These are phyloP conservation scores for Terfezia claveryi DNA, from an alignment of 495 filamentous ascomycete genomes.

Conservation along the genomic window DNA sequence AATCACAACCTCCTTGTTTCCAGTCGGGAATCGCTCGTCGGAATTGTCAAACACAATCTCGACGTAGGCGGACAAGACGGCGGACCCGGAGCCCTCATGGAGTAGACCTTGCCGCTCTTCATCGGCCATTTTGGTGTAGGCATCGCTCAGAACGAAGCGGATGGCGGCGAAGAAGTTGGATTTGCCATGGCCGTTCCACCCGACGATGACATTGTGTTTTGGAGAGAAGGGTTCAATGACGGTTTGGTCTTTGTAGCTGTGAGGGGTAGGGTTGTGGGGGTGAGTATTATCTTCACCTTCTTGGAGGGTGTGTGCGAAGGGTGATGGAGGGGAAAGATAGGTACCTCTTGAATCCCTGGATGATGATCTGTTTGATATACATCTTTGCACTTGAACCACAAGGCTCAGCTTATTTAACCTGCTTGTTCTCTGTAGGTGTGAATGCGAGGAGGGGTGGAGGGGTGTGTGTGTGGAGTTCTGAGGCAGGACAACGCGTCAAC, in stretches of 20 bases:
- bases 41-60: constrained; percentile 98
- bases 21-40: constrained; percentile 88
- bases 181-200: constrained; percentile 96
- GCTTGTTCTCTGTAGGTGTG: no score
- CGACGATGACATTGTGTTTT: constrained; percentile 96
- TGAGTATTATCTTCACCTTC: background rate
- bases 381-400: constrained; percentile 27
- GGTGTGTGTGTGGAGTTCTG: no score
- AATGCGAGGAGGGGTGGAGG: no score
- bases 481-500: no score
- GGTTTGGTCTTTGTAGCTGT: constrained; percentile 96
- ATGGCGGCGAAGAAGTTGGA: constrained; percentile 99
- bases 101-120: constrained; percentile 90
- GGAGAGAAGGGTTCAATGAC: constrained; percentile 96
- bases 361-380: constrained; percentile 99
- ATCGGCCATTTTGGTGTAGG: constrained; percentile 84
- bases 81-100: constrained; percentile 89
- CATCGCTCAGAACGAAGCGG: constrained; percentile 94
- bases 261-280: background rate
- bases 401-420: no score
- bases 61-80: constrained; percentile 97
- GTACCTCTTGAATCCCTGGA: constrained; percentile 98
- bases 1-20: constrained; percentile 70
- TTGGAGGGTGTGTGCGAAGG: background rate
- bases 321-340: no score